A percentile compares a stretch with the other conserved stretches of the same genome.
Conservation (phyloP, 805 yeast genomes). For the Danielia reshetovae region DNA sequence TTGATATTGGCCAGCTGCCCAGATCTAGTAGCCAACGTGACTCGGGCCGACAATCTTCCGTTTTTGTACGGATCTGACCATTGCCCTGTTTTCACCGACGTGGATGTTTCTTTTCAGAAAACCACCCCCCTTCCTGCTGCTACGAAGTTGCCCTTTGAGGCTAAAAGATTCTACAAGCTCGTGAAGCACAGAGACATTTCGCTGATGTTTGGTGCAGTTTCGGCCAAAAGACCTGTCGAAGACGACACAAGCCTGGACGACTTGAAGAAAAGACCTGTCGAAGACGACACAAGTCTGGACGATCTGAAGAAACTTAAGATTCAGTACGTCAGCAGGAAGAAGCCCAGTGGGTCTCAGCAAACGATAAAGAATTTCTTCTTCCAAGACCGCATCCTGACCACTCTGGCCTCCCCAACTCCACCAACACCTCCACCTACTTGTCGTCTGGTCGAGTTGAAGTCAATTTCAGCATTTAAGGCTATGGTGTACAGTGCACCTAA, state of each 20-base stretch:
- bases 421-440: background rate
- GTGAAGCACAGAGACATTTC: constrained; percentile 31
- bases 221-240: constrained; percentile 6
- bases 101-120: constrained; percentile 26
- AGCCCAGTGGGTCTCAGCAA: constrained; percentile 14
- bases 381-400: constrained; percentile 1
- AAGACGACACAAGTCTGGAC: background rate
- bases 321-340: constrained; percentile 19
- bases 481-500: constrained; percentile 20
- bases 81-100: constrained; percentile 82
- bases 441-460: background rate
- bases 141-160: constrained; percentile 18
- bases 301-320: constrained; percentile 8
- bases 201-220: constrained; percentile 19
- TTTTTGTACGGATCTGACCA: constrained; percentile 85
- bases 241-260: background rate
- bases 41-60: constrained; percentile 59
- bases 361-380: constrained; percentile 24
- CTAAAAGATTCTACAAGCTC: constrained; percentile 17
- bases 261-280: constrained; percentile 6
- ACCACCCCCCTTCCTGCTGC: background rate
- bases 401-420: background rate
- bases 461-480: constrained; percentile 1
- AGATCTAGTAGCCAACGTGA: constrained; percentile 26
- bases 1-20: constrained; percentile 52